Base-by-base conservation (phyloP, 2,329 filamentous ascomycete species). In the Celoporthe dispersa region DNA sequence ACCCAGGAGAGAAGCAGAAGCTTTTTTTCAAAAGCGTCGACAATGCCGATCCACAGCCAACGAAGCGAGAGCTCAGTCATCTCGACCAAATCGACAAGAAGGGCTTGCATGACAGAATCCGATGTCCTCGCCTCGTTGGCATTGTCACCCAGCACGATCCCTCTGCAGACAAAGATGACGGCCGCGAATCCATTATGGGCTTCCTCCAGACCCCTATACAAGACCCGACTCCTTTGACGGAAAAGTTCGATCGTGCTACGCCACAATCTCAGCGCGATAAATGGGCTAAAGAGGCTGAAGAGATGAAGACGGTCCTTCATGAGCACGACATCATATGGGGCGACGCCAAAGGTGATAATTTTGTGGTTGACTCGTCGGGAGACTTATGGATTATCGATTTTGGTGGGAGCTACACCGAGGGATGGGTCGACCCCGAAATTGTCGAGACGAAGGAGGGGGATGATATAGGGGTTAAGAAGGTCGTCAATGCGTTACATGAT, bases 331-430 rank as follows among this genome's bases (percentile, higher is more conserved):
- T 75, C 75, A 64, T 75, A 41, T 80, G 77, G 76, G 77, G 77
- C 12, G 77, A 78, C 71, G 77, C 66, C 3, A 79, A 79, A 68
- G 69, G 76, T 2, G 73, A 74, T 16, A 79, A 80, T 63, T 68
- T 78, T n/a, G 69, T 80, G 16, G 75, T 80, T 28, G 76, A 78
- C 44, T 55, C 64, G 22, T 64, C 75, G 16, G 74, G 76, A 8
- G 72, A 79, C 64, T 74, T 76, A 0, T 78, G 77, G 75, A 65
- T 78, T 1, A 74, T 75, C 22, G 76, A 79, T 64, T 79, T 80
- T 70, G 77, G 75, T 2, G 77, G 77, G 25, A 72, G 76, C 37
- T 77, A 76, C 35, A 79, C 77, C 0, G 60, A 67, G n/a, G 77
- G 77, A 22, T 78, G 77, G 75, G 74, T 78, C 33, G 71, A 73